Evolutionary conservation across 2,329 filamentous ascomycete genomes (phyloP).

Genomic region (Ophidiomyces ophidiicola): DNA sequence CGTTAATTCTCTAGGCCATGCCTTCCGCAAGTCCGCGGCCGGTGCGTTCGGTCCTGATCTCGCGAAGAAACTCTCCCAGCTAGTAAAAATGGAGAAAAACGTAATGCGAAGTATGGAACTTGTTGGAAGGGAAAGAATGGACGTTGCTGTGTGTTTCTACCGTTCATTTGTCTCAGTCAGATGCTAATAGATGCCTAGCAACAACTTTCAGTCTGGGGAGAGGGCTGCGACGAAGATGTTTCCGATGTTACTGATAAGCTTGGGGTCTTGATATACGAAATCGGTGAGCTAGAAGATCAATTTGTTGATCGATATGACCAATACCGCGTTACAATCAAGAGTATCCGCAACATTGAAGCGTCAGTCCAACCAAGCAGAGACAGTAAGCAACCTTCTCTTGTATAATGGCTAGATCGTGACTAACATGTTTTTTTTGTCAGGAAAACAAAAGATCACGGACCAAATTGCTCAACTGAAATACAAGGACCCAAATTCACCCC

Average conservation of each 20-base stretch:
- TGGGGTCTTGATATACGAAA: slow-evolving; percentile 93
- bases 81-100: slow-evolving; percentile 99
- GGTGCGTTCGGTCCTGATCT: slow-evolving; percentile 62
- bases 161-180: not conserved
- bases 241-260: slow-evolving; percentile 99
- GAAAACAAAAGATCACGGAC: slow-evolving; percentile 98
- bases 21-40: slow-evolving; percentile 41
- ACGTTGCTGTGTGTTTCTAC: slow-evolving; percentile 67
- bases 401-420: not conserved
- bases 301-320: slow-evolving; percentile 98
- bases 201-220: slow-evolving; percentile 98
- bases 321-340: slow-evolving; percentile 98
- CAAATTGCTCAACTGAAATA: slow-evolving; percentile 98
- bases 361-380: slow-evolving; percentile 96
- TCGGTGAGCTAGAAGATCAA: slow-evolving; percentile 94
- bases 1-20: slow-evolving; percentile 43
- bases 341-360: slow-evolving; percentile 96
- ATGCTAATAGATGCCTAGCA: slow-evolving; percentile 46
- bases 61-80: slow-evolving; percentile 90
- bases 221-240: slow-evolving; percentile 89
- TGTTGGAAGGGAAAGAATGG: slow-evolving; percentile 92
- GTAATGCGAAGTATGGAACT: slow-evolving; percentile 97
- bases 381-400: slow-evolving; percentile 45
- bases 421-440: slow-evolving; percentile 33
- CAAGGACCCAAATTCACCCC: slow-evolving; percentile 97